Conservation (phyloP, 768 basidiomycete species). For the Collybiopsis luxurians region DNA sequence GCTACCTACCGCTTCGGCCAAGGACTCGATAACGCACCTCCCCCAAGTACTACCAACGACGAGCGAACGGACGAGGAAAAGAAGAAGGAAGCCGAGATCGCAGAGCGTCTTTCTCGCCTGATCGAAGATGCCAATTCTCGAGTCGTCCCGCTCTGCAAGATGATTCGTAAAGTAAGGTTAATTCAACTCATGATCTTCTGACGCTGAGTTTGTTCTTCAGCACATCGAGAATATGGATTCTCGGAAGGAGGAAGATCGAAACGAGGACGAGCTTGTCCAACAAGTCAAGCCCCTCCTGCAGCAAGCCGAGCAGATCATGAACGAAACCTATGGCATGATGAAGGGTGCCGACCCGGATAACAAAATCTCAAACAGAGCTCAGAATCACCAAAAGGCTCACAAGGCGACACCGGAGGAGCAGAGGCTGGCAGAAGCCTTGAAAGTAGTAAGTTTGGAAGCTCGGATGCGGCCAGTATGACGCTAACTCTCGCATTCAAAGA, state of each 20-base stretch:
- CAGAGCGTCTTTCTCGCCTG: slow-evolving; percentile 30
- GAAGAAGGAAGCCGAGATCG: slow-evolving; percentile 25
- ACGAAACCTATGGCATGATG: slow-evolving; percentile 34
- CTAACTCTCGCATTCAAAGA: slow-evolving; percentile 13
- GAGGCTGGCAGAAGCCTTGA: slow-evolving; percentile 35
- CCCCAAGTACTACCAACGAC: slow-evolving; percentile 9
- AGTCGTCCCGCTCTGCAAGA: slow-evolving; percentile 27
- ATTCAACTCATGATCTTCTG: slow-evolving; percentile 6
- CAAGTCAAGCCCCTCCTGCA: slow-evolving; percentile 33
- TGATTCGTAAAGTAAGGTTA: slow-evolving; percentile 35
- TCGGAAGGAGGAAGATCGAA: slow-evolving; percentile 31
- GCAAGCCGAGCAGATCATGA: slow-evolving; percentile 34
- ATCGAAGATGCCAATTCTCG: slow-evolving; percentile 32
- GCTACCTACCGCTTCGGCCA: neutral
- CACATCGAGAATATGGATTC: slow-evolving; percentile 32
- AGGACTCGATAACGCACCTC: neutral
- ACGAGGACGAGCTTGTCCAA: slow-evolving; percentile 32
- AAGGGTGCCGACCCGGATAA: slow-evolving; percentile 36
- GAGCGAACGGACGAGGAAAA: slow-evolving; percentile 20
- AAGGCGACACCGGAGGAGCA: slow-evolving; percentile 36
- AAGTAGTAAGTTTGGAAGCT: slow-evolving; percentile 23
- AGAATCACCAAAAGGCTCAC: slow-evolving; percentile 31
- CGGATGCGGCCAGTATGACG: neutral
- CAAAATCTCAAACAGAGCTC: slow-evolving; percentile 29
- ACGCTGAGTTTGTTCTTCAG: slow-evolving; percentile 12